Percentiles rank a stretch among this genome's conserved stretches.
These are phyloP conservation scores for Magnaporthales sp. DNA, from an alignment of 2,329 filamentous ascomycete species.

Conservation along the genomic window DNA sequence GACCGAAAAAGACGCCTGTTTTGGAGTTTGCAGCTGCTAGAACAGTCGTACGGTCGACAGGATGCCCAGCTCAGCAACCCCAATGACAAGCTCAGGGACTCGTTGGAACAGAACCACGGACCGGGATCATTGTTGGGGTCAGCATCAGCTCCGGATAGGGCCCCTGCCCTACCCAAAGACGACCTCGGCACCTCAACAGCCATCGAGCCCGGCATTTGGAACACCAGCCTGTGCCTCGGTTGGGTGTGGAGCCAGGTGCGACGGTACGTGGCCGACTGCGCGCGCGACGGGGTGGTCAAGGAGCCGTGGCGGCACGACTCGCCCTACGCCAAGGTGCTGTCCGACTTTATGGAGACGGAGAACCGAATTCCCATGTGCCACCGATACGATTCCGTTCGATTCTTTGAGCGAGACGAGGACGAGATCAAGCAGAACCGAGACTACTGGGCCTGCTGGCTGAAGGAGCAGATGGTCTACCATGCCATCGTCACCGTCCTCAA, in stretches of 20 bases:
- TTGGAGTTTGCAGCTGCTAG: slow-evolving; percentile 41
- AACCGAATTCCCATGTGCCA: slow-evolving; percentile 36
- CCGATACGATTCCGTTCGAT: slow-evolving; percentile 42
- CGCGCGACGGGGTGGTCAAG: slow-evolving; percentile 30
- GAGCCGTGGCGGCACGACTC: slow-evolving; percentile 44
- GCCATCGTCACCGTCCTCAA: slow-evolving; percentile 41
- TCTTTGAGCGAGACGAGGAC: slow-evolving; percentile 37
- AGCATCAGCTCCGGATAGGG: not conserved
- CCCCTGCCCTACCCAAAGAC: slow-evolving; percentile 33
- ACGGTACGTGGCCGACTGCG: slow-evolving; percentile 38
- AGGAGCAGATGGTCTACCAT: slow-evolving; percentile 44
- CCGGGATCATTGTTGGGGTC: not conserved
- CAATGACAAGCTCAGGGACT: not conserved
- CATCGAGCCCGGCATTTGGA: slow-evolving; percentile 40
- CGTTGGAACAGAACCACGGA: not conserved
- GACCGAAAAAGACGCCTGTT: slow-evolving; percentile 41
- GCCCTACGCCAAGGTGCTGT: slow-evolving; percentile 38
- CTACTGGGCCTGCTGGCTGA: slow-evolving; percentile 44
- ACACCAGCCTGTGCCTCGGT: slow-evolving; percentile 35
- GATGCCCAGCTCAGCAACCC: slow-evolving; percentile 5
- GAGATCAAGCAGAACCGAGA: slow-evolving; percentile 34
- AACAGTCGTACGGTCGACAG: slow-evolving; percentile 38
- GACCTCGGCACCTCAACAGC: slow-evolving; percentile 30
- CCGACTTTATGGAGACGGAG: slow-evolving; percentile 31
- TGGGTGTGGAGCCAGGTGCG: slow-evolving; percentile 41